These are phyloP conservation scores for Musa acuminata DNA, from an alignment of 176 grass and related monocot species.

Conservation along the genomic window DNA sequence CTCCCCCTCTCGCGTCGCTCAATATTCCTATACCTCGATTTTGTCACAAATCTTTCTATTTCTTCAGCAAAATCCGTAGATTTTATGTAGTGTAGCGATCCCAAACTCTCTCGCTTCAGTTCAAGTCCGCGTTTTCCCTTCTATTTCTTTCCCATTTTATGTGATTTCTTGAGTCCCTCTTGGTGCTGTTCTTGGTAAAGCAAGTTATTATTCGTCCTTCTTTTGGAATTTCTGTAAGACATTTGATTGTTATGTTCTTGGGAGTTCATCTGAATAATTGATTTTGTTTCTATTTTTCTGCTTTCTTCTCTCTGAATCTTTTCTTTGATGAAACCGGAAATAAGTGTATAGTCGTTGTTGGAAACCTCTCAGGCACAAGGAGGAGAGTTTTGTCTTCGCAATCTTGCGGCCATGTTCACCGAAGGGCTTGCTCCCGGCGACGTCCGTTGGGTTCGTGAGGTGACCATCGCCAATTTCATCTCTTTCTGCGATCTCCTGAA, in stretches of 20 bases:
- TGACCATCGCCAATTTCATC: slow-evolving; percentile 12
- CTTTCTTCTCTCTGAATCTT: too few relatives aligned
- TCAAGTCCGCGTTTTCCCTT: not conserved
- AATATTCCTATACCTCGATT: not conserved
- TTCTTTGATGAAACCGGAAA: too few relatives aligned
- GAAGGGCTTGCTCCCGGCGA: slow-evolving; percentile 74
- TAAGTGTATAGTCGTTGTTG: not conserved
- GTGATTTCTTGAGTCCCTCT: not conserved
- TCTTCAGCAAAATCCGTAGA: not conserved
- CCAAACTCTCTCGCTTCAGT: not conserved
- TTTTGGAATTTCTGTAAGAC: not conserved
- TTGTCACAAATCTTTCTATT: not conserved
- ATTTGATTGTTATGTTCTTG: not conserved
- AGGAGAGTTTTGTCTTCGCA: slow-evolving; percentile 31
- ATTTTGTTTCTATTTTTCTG: too few relatives aligned
- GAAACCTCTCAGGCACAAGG: slow-evolving; percentile 26
- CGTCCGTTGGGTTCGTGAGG: slow-evolving; percentile 89
- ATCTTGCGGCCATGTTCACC: slow-evolving; percentile 57
- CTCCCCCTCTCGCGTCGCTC: not conserved
- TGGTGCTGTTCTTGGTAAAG: not conserved
- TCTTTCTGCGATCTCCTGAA: slow-evolving; percentile 4
- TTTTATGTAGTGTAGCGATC: not conserved
- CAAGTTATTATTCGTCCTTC: not conserved
- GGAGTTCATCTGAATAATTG: not conserved
- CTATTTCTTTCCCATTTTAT: not conserved